Evolutionary conservation across 176 grass and related monocot genomes (phyloP), one percentile per base, ranked within the genome.

Genomic region (Pontederia crassipes): DNA sequence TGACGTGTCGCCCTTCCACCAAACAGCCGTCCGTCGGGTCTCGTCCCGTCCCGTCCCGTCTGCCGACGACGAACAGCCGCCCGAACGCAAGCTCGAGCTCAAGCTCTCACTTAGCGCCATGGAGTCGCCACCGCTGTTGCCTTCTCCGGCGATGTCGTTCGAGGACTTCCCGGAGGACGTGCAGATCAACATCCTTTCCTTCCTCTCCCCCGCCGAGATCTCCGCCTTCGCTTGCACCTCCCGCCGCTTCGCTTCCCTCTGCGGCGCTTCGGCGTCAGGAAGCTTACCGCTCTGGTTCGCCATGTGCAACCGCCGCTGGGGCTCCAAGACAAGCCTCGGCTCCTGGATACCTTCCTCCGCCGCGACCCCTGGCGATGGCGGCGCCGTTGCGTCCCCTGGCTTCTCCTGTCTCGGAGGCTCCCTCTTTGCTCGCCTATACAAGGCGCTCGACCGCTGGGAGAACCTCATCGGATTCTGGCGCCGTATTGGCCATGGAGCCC

Each of bases 241-340:
- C 64, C 78, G 64, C n/a, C 70, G 71, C 64, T 80, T 80, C 64
- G 64, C 78, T 28, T 18, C 78, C 17, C 56, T 80, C 10, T 73
- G 71, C 18, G 24, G 63, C 40, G 66, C 51, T 24, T 20, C 78
- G 8, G 16, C 52, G 17, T 53, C 15, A 35, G 66, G 56, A n/a
- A 48, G 66, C 53, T 40, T 40, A 40, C 55, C 64, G 2, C 70
- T 80, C 49, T 80, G 71, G 78, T 24, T 70, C 50, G 71, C 65
- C 78, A 80, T 80, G 78, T 80, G 71, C 55, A 49, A 80, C 1
- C 78, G 78, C 5, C 78, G 78, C 15, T 80, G 78, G 78, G 78
- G 78, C 18, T 69, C 32, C n/a, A 56, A 53, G 50, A 69, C 66
- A 28, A 10, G 15, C 28, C 29, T 45, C 28, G 52, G 66, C 8